These are phyloP conservation scores for Sanguinoderma infundibulare DNA, from an alignment of 1,284 basidiomycete genomes.

Conservation along the genomic window DNA sequence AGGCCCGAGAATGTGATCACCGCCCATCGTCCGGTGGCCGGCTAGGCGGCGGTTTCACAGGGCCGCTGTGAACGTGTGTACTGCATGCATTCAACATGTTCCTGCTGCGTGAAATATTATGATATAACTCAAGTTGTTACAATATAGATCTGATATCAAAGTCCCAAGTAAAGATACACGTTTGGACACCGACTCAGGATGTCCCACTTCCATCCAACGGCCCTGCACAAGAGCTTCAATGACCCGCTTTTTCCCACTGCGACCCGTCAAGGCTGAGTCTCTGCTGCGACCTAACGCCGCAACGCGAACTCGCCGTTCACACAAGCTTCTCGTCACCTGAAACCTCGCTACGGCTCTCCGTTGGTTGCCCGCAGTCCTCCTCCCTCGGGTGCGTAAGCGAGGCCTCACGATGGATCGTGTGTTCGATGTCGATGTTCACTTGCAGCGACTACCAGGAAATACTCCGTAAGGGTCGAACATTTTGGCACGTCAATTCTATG, in stretches of 20 bases:
- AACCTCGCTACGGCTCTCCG: neutral
- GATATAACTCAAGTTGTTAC: neutral
- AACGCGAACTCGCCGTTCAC: neutral
- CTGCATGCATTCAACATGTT: constrained; percentile 1
- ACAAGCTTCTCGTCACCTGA: constrained; percentile 1
- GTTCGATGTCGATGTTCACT: constrained; percentile 15
- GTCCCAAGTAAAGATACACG: neutral
- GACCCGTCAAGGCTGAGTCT: neutral
- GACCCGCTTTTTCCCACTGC: neutral
- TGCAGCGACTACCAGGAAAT: constrained; percentile 13
- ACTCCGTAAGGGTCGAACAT: neutral
- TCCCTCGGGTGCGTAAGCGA: neutral
- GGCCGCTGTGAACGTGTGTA: neutral
- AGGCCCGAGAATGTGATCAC: neutral
- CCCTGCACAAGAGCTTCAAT: neutral
- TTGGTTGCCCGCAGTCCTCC: neutral
- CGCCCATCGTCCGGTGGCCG: neutral
- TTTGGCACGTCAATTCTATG: no score
- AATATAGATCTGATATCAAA: neutral
- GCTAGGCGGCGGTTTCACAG: neutral
- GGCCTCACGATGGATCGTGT: constrained; percentile 11
- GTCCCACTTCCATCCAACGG: neutral
- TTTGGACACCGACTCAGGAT: neutral
- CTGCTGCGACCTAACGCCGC: neutral
- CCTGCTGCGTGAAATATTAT: neutral